A percentile compares a stretch with the other conserved stretches of the same genome.
Evolutionary conservation across 495 filamentous ascomycete genomes (phyloP).

Genomic region (Barbatosphaeria neglecta): DNA sequence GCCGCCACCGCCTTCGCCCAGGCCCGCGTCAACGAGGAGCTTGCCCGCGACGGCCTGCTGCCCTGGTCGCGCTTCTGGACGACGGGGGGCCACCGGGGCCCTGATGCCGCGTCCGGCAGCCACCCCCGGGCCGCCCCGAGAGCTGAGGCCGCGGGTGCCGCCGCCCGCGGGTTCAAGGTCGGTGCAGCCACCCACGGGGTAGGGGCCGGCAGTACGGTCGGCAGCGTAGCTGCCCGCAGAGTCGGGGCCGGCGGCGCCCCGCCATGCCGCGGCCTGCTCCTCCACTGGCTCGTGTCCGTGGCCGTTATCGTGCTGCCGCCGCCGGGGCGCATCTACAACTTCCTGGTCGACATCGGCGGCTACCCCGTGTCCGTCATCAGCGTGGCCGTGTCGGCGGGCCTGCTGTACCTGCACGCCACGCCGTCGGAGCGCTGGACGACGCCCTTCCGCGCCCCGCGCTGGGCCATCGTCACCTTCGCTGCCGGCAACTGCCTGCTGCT

Average conservation of each 20-base stretch:
- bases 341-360: constrained; percentile 40
- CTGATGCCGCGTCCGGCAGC: too few species aligned
- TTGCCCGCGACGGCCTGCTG: constrained; percentile 54
- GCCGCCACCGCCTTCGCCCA: constrained; percentile 34
- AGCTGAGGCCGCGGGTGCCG: too few species aligned
- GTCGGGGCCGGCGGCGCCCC: constrained; percentile 6
- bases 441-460: constrained; percentile 23
- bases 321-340: constrained; percentile 31
- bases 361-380: constrained; percentile 44
- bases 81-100: neutral
- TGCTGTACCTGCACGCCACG: constrained; percentile 35
- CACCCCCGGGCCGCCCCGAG: too few species aligned
- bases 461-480: constrained; percentile 21
- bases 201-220: constrained; percentile 1
- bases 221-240: too few species aligned
- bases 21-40: constrained; percentile 57
- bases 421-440: constrained; percentile 30
- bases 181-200: neutral
- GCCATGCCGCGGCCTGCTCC: constrained; percentile 25
- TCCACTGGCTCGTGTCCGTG: constrained; percentile 40
- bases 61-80: constrained; percentile 45
- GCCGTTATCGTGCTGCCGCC: constrained; percentile 38
- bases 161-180: too few species aligned
- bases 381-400: constrained; percentile 33
- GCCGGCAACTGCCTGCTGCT: constrained; percentile 26